These are phyloP conservation scores for Daldinia childiae DNA, from an alignment of 495 filamentous ascomycete species.

Conservation along the genomic window DNA sequence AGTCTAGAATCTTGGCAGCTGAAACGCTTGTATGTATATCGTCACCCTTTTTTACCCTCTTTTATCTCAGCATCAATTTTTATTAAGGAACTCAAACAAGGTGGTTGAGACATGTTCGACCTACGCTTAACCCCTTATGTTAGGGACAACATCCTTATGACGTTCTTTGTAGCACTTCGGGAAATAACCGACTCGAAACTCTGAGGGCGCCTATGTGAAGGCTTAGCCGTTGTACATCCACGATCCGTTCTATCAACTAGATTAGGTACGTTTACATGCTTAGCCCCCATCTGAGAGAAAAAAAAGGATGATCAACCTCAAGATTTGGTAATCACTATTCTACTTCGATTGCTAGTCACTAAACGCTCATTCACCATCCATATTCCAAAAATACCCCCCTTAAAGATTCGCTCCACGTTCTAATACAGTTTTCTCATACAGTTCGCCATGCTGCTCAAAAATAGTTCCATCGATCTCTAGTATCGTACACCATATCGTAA, in stretches of 20 bases:
- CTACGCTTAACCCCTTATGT: not conserved
- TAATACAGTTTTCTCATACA: not conserved
- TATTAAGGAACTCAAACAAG: not conserved
- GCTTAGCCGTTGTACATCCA: not conserved
- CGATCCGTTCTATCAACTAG: not conserved
- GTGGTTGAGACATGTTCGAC: not conserved
- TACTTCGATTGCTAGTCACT: not conserved
- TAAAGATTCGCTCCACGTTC: not conserved
- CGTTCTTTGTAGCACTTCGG: not conserved
- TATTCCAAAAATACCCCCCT: not conserved
- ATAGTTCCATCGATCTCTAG: not conserved
- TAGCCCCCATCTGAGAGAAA: not conserved
- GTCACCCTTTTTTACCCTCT: not conserved
- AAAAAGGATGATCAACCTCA: too few species aligned
- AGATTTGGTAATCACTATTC: not conserved
- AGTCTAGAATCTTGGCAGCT: slow-evolving; percentile 44
- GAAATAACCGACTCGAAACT: not conserved
- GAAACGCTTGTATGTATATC: slow-evolving; percentile 24
- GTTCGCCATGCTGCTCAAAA: not conserved
- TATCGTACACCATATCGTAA: not conserved
- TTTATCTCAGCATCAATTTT: not conserved
- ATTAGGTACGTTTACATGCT: not conserved
- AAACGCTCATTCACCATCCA: not conserved
- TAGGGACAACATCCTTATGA: not conserved
- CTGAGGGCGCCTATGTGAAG: too few species aligned